Conservation (phyloP, 176 grass and related monocot genomes). For the Dendrocalamus sinicus region DNA sequence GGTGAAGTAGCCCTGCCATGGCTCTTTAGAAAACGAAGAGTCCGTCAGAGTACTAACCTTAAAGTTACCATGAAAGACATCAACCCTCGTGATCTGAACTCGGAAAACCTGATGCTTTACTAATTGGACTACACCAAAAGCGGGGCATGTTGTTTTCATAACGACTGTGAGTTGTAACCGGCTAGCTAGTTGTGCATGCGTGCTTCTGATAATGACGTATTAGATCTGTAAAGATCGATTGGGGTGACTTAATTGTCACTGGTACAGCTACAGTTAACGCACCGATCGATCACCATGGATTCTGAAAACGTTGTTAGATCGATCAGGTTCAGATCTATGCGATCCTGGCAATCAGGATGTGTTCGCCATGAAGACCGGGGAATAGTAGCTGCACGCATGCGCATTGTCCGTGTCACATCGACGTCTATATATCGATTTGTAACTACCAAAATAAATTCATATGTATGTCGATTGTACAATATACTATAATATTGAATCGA, state of each 20-base stretch:
- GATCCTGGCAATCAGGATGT: too few relatives aligned
- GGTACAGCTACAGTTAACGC: not conserved
- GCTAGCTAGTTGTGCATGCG: constrained; percentile 34
- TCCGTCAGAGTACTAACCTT: not conserved
- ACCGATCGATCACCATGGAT: not conserved
- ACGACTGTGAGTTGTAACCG: not conserved
- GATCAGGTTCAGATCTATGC: not conserved
- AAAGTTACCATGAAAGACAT: not conserved
- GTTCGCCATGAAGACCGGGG: constrained; percentile 43
- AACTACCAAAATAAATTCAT: not conserved
- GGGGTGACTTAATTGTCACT: not conserved
- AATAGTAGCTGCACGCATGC: constrained; percentile 18
- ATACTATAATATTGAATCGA: not conserved
- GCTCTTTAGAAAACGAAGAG: not conserved
- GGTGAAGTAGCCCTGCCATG: not conserved
- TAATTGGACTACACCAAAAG: not conserved
- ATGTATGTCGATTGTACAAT: not conserved
- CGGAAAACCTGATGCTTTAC: not conserved
- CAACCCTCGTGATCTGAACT: not conserved
- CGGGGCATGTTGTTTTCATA: not conserved
- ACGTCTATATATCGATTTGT: not conserved
- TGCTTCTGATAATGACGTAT: constrained; percentile 8
- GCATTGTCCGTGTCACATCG: constrained; percentile 13
- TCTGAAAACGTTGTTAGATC: not conserved
- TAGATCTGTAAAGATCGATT: constrained; percentile 16